Evolutionary conservation across 2,329 filamentous ascomycete genomes (phyloP).

Genomic region (Pseudocercospora fijiensis): DNA sequence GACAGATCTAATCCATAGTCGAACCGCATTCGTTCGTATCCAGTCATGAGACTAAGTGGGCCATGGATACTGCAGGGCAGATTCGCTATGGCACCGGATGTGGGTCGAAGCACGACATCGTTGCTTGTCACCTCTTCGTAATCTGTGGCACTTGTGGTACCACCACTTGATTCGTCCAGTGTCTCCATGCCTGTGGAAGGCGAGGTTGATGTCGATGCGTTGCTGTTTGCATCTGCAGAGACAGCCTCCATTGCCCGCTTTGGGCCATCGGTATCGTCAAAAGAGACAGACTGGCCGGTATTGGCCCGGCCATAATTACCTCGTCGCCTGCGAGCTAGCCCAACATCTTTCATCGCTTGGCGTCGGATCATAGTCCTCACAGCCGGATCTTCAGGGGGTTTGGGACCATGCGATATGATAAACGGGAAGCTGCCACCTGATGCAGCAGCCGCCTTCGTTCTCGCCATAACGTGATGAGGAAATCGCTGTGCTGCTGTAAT

Average conservation of each 20-base stretch:
- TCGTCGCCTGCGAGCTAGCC: slow-evolving; percentile 30
- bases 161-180: background rate
- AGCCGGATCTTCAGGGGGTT: slow-evolving; percentile 27
- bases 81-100: background rate
- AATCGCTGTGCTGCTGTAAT: background rate
- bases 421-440: slow-evolving; percentile 17
- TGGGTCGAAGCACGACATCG: background rate
- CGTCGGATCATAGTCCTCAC: slow-evolving; percentile 38
- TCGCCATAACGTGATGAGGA: background rate
- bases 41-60: slow-evolving; percentile 4
- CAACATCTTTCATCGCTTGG: slow-evolving; percentile 44
- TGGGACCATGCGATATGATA: slow-evolving; percentile 29
- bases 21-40: slow-evolving; percentile 22
- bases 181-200: slow-evolving; percentile 13
- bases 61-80: background rate
- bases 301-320: slow-evolving; percentile 39
- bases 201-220: slow-evolving; percentile 15
- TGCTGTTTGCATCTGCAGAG: slow-evolving; percentile 14
- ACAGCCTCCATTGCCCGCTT: background rate
- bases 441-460: background rate
- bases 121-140: background rate
- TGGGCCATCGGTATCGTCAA: background rate
- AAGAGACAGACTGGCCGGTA: slow-evolving; percentile 31
- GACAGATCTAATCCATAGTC: slow-evolving; percentile 29
- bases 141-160: background rate